Conservation (phyloP, 192 early-diverging fungal species). For the Diversispora epigaea region DNA sequence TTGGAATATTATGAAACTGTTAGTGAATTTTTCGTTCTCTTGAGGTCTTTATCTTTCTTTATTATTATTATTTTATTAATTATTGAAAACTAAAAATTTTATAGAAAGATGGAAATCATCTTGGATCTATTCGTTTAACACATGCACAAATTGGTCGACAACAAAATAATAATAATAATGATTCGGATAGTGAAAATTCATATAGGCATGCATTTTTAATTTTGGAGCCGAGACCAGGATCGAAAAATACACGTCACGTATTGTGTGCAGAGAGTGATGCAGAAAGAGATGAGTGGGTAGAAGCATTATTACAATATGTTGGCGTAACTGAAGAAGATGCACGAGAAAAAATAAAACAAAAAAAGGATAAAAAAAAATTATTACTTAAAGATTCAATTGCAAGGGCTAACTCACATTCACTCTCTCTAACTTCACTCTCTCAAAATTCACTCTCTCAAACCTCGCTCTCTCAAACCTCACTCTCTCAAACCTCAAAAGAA, state of each 20-base stretch:
- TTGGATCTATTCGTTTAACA: slow-evolving; percentile 75
- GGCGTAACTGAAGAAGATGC: slow-evolving; percentile 38
- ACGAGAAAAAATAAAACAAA: slow-evolving; percentile 29
- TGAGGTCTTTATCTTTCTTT: background rate
- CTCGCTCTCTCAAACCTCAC: slow-evolving; percentile 39
- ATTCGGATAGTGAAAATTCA: slow-evolving; percentile 54
- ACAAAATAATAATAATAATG: slow-evolving; percentile 35
- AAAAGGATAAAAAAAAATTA: slow-evolving; percentile 31
- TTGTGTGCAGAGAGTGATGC: slow-evolving; percentile 85
- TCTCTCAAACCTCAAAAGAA: slow-evolving; percentile 39
- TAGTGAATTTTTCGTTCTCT: slow-evolving; percentile 31
- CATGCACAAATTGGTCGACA: slow-evolving; percentile 72
- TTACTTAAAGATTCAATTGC: slow-evolving; percentile 32
- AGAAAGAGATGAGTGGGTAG: slow-evolving; percentile 92
- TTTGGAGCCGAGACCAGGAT: slow-evolving; percentile 69
- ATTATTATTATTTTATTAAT: background rate
- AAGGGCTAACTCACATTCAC: slow-evolving; percentile 38
- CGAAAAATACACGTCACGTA: slow-evolving; percentile 66
- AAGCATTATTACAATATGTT: slow-evolving; percentile 56
- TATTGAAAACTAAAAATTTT: slow-evolving; percentile 28
- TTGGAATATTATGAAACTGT: slow-evolving; percentile 84
- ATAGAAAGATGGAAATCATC: slow-evolving; percentile 69
- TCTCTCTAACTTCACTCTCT: slow-evolving; percentile 39
- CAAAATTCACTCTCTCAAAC: no score
- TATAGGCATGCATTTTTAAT: slow-evolving; percentile 87